Percentiles rank a stretch among this genome's conserved stretches.
phyloP scores from a whole-genome alignment of 768 basidiomycete species.

The Boletus coccyginus region DNA sequence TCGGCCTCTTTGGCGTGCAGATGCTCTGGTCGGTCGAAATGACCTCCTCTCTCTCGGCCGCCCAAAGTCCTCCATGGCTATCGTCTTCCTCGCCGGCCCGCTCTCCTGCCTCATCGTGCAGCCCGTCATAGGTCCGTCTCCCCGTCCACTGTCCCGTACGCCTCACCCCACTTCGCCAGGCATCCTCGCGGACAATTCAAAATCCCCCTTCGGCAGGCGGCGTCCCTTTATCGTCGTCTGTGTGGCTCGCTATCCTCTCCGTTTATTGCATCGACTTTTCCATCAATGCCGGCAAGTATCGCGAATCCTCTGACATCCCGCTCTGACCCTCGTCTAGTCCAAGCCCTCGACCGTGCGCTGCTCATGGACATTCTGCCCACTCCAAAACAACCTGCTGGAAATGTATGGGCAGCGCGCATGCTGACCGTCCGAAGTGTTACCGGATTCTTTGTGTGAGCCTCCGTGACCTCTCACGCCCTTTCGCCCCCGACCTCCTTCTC shows the following conservation, averaged over 20 bases:
- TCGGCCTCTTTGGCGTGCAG: conserved; percentile 81
- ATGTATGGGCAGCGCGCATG: conserved; percentile 97
- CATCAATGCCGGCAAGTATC: conserved; percentile 45
- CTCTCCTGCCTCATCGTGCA: conserved; percentile 89
- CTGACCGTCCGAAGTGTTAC: conserved; percentile 79
- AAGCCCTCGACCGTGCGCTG: conserved; percentile 87
- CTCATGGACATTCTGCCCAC: conserved; percentile 83
- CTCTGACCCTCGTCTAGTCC: conserved; percentile 45
- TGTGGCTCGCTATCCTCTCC: conserved; percentile 66
- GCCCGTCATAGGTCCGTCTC: conserved; percentile 69
- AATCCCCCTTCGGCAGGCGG: conserved; percentile 79
- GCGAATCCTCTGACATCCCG: not conserved
- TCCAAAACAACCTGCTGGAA: conserved; percentile 73
- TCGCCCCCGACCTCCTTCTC: not conserved
- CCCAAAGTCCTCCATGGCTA: conserved; percentile 80
- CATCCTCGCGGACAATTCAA: conserved; percentile 80
- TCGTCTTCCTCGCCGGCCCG: conserved; percentile 92
- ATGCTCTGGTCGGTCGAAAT: conserved; percentile 95
- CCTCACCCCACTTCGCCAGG: conserved; percentile 25
- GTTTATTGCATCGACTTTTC: conserved; percentile 69
- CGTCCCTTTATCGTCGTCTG: conserved; percentile 83
- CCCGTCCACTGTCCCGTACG: not conserved
- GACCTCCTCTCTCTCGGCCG: conserved; percentile 88
- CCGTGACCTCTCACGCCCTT: not conserved
- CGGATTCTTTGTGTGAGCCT: conserved; percentile 81